These are phyloP conservation scores for Scedosporium apiospermum DNA, from an alignment of 2,329 filamentous ascomycete genomes.

Conservation along the genomic window DNA sequence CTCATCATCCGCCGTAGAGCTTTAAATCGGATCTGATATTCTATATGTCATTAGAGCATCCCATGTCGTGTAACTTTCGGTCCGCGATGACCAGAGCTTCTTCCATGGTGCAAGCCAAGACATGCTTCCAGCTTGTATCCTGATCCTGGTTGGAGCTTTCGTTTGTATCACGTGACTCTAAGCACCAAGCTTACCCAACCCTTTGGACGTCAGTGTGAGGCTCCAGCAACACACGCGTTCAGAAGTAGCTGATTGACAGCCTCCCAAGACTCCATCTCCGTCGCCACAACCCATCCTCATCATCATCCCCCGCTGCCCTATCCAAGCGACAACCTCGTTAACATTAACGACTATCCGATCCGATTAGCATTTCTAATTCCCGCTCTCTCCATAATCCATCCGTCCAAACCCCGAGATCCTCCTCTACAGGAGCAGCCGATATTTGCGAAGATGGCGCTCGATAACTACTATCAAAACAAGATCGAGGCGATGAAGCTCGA, in stretches of 20 bases:
- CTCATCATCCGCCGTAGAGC: no score
- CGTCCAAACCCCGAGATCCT: neutral
- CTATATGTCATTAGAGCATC: neutral
- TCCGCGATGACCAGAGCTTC: no score
- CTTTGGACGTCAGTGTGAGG: neutral
- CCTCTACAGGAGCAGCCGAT: neutral
- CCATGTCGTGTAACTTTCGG: neutral
- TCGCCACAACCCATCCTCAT: neutral
- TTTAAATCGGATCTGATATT: no score
- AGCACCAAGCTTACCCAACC: neutral
- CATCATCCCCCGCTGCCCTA: neutral
- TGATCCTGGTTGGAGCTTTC: neutral
- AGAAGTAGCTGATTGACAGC: neutral
- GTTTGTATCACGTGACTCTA: constrained; percentile 1
- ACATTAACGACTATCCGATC: neutral
- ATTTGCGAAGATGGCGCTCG: constrained; percentile 69
- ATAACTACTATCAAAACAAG: constrained; percentile 99
- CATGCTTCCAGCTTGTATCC: neutral
- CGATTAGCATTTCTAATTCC: neutral
- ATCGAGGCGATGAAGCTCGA: constrained; percentile 99
- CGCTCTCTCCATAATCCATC: neutral
- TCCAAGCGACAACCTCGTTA: neutral
- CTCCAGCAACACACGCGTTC: constrained; percentile 4
- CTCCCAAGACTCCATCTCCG: neutral
- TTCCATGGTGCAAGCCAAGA: no score